A percentile compares a stretch with the other conserved stretches of the same genome.
These are phyloP conservation scores for Ceratobasidium sp. DNA, from an alignment of 1,284 basidiomycete species.

Conservation along the genomic window DNA sequence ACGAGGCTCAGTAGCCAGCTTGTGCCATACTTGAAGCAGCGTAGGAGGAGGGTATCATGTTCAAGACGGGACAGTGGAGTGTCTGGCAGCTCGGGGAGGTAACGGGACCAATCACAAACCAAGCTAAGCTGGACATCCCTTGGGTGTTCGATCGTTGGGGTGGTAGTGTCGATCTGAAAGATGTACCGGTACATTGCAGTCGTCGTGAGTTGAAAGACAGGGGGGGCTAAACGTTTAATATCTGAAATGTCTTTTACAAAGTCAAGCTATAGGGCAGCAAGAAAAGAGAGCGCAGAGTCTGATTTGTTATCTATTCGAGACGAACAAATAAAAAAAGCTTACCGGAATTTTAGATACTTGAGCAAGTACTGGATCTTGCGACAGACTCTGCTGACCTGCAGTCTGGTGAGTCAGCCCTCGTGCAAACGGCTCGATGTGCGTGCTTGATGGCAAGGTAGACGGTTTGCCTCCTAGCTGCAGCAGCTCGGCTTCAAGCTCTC, in stretches of 20 bases:
- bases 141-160: neutral
- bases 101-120: slow-evolving; percentile 4
- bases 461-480: neutral
- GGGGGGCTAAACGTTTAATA: neutral
- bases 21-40: slow-evolving; percentile 67
- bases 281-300: neutral
- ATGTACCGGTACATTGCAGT: neutral
- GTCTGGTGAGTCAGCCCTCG: too few relatives aligned
- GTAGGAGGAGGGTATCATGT: slow-evolving; percentile 55
- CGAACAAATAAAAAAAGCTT: neutral
- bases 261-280: neutral
- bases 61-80: slow-evolving; percentile 37
- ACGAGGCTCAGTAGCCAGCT: slow-evolving; percentile 61
- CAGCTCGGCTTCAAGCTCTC: slow-evolving; percentile 3
- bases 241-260: neutral
- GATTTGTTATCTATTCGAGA: neutral
- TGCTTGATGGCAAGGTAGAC: too few relatives aligned
- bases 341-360: neutral
- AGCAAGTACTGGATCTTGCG: too few relatives aligned
- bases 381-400: too few relatives aligned
- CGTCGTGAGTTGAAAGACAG: neutral
- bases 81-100: neutral
- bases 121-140: neutral
- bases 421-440: too few relatives aligned
- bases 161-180: neutral